phyloP scores from a whole-genome alignment of 306 rosid genomes.

The Sicyos edulis region DNA sequence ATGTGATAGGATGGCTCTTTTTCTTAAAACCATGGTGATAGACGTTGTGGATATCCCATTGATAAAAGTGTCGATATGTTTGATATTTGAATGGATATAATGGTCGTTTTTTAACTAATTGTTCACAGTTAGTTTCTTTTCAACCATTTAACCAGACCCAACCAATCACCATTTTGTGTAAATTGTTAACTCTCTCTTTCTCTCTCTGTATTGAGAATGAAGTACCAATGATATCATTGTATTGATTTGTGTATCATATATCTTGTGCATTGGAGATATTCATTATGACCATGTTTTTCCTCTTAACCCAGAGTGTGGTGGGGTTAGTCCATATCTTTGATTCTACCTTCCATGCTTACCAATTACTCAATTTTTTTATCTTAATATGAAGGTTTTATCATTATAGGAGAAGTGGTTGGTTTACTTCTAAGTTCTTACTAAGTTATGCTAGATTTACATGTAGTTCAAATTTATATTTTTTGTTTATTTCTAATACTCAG shows the following conservation, averaged over 20 bases:
- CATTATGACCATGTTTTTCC: neutral
- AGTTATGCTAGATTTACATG: neutral
- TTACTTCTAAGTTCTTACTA: neutral
- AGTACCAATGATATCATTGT: neutral
- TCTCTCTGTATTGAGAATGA: neutral
- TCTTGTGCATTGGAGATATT: neutral
- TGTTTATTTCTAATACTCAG: neutral
- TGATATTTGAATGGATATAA: too few relatives aligned
- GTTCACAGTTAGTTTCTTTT: neutral
- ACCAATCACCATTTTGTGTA: neutral
- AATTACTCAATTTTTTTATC: too few relatives aligned
- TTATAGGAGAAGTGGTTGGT: neutral
- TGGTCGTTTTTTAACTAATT: neutral
- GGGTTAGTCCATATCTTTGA: too few relatives aligned
- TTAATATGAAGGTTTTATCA: too few relatives aligned
- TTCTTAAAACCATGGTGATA: too few relatives aligned
- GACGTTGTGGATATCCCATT: too few relatives aligned
- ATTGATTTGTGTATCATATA: neutral
- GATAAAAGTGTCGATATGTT: too few relatives aligned
- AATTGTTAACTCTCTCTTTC: neutral
- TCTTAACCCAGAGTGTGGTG: too few relatives aligned
- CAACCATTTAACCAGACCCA: neutral
- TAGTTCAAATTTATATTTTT: neutral
- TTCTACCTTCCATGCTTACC: too few relatives aligned
- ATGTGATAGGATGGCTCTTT: neutral